Evolutionary conservation across 1,284 basidiomycete genomes (phyloP), one percentile per base, ranked within the genome.

Genomic region (Tylopilus orsonianus): DNA sequence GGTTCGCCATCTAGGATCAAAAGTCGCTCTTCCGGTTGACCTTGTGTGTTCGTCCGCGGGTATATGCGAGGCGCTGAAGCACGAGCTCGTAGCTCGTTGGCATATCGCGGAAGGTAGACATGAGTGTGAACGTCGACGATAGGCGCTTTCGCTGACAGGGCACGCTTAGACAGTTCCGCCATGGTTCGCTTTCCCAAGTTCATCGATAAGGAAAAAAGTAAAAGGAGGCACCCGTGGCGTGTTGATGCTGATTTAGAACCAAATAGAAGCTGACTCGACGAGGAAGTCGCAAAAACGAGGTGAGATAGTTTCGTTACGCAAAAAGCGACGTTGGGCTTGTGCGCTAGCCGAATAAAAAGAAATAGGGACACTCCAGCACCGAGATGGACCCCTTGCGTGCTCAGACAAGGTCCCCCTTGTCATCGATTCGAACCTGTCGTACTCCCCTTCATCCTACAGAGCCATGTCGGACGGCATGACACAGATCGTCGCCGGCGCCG

Each of bases 71-170:
- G 90, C 3, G 80, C 85, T 18, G 68, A 65, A 9, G 76, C 62
- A 35, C 87, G 77, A 34, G 78, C 73, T 37, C 85, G 78, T 38
- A 90, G 70, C 46, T 87, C 69, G 1, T 79, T 70, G 14, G 81
- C 80, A 64, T 90, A 90, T 41, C 85, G 78, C 8, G 87, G 82
- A 22, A 90, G 78, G 62, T 91, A 93, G 48, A 91, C 79, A 58
- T 92, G 90, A 9, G 87, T 88, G 69, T 92, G 89, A 23, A 92
- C 72, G 69, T 91, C 89, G 41, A 92, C 79, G 37, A 87, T 74
- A 18, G 80, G 71, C 36, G 60, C 32, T 30, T 34, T 57, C 39
- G 50, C 39, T 45, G 53, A 60, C 38, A 55, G 29, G 0, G 47
- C 46, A n/a, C 45, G 52, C 29, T 41, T 66, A 37, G 58, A 58